phyloP scores from a whole-genome alignment of 352 stramenopile genomes.

The Phytophthora tentaculata region DNA sequence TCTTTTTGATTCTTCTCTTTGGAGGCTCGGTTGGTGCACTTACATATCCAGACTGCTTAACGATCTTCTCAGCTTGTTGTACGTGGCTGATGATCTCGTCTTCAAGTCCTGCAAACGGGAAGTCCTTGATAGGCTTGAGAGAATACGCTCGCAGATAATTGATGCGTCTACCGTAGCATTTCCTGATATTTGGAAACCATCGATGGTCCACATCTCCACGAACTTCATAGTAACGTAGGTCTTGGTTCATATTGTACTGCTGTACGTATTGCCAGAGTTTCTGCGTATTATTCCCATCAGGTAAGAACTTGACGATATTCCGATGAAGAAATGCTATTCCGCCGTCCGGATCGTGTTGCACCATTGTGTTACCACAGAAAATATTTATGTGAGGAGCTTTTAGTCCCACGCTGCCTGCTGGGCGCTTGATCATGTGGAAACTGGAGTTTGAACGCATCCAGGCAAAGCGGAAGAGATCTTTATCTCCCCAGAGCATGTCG shows the following conservation, averaged over 20 bases:
- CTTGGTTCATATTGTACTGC: conserved; percentile 52
- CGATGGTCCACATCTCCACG: conserved; percentile 61
- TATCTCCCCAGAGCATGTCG: conserved; percentile 76
- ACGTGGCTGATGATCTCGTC: conserved; percentile 50
- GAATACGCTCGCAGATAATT: conserved; percentile 57
- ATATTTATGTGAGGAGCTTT: conserved; percentile 46
- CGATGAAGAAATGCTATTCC: conserved; percentile 69
- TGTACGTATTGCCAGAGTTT: conserved; percentile 55
- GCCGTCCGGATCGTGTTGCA: conserved; percentile 60
- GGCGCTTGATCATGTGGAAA: conserved; percentile 68
- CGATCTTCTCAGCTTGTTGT: conserved; percentile 41
- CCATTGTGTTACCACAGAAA: conserved; percentile 78
- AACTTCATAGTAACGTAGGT: conserved; percentile 55
- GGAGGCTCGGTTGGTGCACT: conserved; percentile 13
- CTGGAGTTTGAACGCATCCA: conserved; percentile 78
- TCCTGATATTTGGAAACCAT: conserved; percentile 59
- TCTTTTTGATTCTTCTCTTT: conserved; percentile 16
- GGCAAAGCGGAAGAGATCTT: conserved; percentile 82
- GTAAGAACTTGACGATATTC: conserved; percentile 65
- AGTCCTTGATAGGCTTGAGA: conserved; percentile 59
- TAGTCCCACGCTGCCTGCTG: conserved; percentile 51
- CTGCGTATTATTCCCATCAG: conserved; percentile 39
- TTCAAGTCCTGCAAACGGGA: conserved; percentile 65
- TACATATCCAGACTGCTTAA: conserved; percentile 29
- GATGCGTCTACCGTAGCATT: conserved; percentile 63